Evolutionary conservation across 2,329 filamentous ascomycete species (phyloP).

Genomic region (Diaporthe longicolla): DNA sequence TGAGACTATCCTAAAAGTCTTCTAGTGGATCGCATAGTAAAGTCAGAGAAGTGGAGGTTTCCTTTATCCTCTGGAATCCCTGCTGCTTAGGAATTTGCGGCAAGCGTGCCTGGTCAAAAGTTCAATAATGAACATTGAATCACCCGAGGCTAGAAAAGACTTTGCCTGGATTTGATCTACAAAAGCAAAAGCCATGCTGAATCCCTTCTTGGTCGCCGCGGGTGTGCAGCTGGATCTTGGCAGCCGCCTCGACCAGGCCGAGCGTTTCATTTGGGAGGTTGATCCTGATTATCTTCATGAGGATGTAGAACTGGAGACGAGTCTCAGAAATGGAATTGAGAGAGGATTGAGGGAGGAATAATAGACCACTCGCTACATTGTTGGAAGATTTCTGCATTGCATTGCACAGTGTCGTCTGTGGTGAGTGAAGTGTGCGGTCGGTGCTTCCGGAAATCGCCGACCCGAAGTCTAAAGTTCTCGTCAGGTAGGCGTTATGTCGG

Average conservation of each 20-base stretch:
- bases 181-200: neutral
- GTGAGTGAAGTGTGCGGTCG: constrained; percentile 1
- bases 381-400: neutral
- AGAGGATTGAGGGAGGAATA: neutral
- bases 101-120: neutral
- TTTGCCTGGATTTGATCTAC: neutral
- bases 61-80: too few relatives aligned
- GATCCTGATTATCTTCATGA: neutral
- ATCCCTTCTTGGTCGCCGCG: neutral
- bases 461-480: neutral
- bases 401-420: neutral
- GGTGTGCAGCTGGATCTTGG: neutral
- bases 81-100: neutral
- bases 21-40: too few relatives aligned
- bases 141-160: neutral
- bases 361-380: neutral
- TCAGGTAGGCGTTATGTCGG: neutral
- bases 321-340: neutral
- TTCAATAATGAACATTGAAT: neutral
- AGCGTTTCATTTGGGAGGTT: neutral
- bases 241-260: neutral
- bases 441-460: constrained; percentile 14
- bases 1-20: too few relatives aligned
- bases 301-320: neutral
- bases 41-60: too few relatives aligned